Conservation (phyloP, 2,329 filamentous ascomycete species). For the Cordyceps cicadae region DNA sequence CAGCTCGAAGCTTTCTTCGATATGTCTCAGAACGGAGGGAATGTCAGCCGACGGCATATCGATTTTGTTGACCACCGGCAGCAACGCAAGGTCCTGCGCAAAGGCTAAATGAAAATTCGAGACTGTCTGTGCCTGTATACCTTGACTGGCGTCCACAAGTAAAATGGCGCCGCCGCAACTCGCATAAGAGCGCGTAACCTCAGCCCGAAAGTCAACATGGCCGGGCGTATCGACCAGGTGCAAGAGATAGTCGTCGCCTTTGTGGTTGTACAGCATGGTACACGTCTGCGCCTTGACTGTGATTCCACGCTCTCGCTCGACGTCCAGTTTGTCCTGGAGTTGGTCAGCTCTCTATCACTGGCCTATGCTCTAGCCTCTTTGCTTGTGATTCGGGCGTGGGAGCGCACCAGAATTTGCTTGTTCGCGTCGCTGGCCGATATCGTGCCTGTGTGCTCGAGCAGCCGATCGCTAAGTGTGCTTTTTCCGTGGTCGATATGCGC, state of each 20-base stretch:
- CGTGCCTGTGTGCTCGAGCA: constrained; percentile 90
- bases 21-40: constrained; percentile 76
- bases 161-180: constrained; percentile 89
- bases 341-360: not conserved
- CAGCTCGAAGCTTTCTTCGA: constrained; percentile 79
- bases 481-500: constrained; percentile 99
- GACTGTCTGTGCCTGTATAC: constrained; percentile 94
- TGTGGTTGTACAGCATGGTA: constrained; percentile 88
- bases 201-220: constrained; percentile 94
- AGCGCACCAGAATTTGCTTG: constrained; percentile 70
- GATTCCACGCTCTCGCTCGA: constrained; percentile 91
- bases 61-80: constrained; percentile 95
- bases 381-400: too few relatives aligned
- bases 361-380: not conserved
- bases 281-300: constrained; percentile 99
- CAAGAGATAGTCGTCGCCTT: constrained; percentile 80
- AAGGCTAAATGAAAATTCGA: constrained; percentile 98
- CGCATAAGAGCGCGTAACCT: constrained; percentile 91
- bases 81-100: constrained; percentile 74
- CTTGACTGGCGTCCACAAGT: constrained; percentile 92
- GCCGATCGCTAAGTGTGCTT: constrained; percentile 84
- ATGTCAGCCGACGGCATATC: constrained; percentile 86
- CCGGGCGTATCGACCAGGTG: constrained; percentile 96
- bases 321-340: constrained; percentile 75
- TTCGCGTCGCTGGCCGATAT: constrained; percentile 74